Evolutionary conservation across 768 basidiomycete species (phyloP), one percentile per base, ranked within the genome.

Genomic region (Rhodotorula taiwanensis): DNA sequence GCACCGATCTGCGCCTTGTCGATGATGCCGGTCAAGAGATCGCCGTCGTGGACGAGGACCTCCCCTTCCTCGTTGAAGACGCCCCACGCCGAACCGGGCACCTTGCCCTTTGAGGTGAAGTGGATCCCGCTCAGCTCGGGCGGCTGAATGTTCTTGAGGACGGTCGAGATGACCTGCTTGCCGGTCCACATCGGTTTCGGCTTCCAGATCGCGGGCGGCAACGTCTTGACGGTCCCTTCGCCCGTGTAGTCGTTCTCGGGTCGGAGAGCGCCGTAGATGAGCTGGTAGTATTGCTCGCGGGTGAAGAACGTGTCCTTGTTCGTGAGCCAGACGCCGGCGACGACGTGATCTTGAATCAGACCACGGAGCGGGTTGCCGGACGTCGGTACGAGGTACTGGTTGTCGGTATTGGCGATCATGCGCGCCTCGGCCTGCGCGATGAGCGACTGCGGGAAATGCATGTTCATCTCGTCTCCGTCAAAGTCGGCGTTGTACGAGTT

Each of bases 281-380:
- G 79, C 76, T 99, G 95, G 76, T 87, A 88, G 74, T 98, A 99
- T 72, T 98, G 88, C 72, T 95, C 91, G 53, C 95, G 83, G 6
- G 87, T 85, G 77, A 98, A 94, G 79, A 97, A 97, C 0, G 90
- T 81, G 69, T 93, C 87, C 74, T 91, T 92, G 73, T 84, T 86
- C 58, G 95, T 97, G 89, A 99, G 92, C 90, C 93, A 97, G n/a
- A 97, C 87, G 61, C 91, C 94, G 20, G 95, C 91, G 49, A 98
- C 94, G 60, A 99, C 90, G 71, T 98, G 95, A 77, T 99, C 95
- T 75, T 99, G 95, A 69, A 99, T 99, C 31, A 99, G 80, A 74
- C 95, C 95, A 75, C 95, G 89, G 36, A 99, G 81, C 31, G 95
- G 95, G 73, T 93, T 93, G 66, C 95, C 95, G 11, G 95, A 98